Evolutionary conservation across 2,329 filamentous ascomycete species (phyloP).

Genomic region (Aspergillus sclerotialis): DNA sequence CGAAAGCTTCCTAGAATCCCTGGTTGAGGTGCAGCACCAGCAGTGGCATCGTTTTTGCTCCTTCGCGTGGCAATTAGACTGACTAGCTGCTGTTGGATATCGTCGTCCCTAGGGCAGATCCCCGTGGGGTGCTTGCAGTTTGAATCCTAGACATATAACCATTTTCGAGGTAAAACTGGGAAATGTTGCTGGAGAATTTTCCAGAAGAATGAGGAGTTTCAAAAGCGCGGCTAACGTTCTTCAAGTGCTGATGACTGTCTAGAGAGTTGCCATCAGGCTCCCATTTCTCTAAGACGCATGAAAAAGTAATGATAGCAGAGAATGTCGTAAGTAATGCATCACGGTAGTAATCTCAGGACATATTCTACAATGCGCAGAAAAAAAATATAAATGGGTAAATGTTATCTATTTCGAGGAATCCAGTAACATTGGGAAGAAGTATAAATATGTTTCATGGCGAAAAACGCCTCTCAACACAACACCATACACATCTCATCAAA

Average conservation of each 20-base stretch:
- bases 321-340: no score
- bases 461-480: no score
- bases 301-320: no score
- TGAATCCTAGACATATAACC: constrained; percentile 24
- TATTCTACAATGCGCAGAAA: no score
- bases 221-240: constrained; percentile 6
- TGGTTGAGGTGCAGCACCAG: constrained; percentile 27
- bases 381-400: no score
- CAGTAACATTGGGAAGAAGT: no score
- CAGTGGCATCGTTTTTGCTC: constrained; percentile 37
- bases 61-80: constrained; percentile 35
- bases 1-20: constrained; percentile 24
- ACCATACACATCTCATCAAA: no score
- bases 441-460: no score
- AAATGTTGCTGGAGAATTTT: constrained; percentile 16
- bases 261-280: constrained; percentile 5
- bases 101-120: constrained; percentile 26
- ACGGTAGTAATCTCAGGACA: no score
- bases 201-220: constrained; percentile 8
- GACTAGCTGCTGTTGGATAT: constrained; percentile 32
- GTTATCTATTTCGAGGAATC: no score
- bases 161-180: constrained; percentile 12
- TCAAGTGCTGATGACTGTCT: constrained; percentile 8
- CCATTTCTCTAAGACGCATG: not conserved
- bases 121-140: constrained; percentile 21